Percentiles rank a stretch among this genome's conserved stretches.
Evolutionary conservation across 495 filamentous ascomycete genomes (phyloP).

Genomic region (Trichoderma reesei): DNA sequence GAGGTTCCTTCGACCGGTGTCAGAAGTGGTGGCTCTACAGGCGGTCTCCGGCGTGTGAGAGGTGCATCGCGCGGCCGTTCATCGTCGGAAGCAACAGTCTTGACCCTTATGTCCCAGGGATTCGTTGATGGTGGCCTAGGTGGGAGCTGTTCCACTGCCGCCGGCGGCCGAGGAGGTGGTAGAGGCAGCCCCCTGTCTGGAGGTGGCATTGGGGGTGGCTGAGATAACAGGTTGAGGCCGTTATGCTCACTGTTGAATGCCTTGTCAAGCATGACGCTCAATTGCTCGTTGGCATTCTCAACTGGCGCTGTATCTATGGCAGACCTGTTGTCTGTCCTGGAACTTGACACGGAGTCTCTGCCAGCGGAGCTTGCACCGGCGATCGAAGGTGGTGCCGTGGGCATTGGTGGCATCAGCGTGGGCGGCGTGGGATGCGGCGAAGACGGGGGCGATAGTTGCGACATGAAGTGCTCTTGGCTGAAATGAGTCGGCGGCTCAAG

Average conservation of each 20-base stretch:
- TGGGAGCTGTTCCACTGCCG: slow-evolving; percentile 6
- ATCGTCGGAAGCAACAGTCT: background rate
- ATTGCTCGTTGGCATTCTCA: background rate
- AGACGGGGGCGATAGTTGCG: slow-evolving; percentile 7
- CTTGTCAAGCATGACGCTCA: slow-evolving; percentile 6
- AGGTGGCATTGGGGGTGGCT: slow-evolving; percentile 18
- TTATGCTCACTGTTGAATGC: background rate
- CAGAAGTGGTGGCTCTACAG: background rate
- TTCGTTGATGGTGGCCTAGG: slow-evolving; percentile 21
- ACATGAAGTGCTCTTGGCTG: slow-evolving; percentile 9
- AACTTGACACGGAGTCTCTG: slow-evolving; percentile 16
- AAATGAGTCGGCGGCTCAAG: slow-evolving; percentile 20
- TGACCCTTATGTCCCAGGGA: slow-evolving; percentile 19
- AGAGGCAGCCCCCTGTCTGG: slow-evolving; percentile 15
- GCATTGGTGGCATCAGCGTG: slow-evolving; percentile 11
- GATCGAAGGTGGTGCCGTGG: slow-evolving; percentile 15
- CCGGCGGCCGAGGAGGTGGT: background rate
- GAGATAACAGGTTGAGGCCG: slow-evolving; percentile 11
- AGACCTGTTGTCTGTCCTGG: slow-evolving; percentile 4
- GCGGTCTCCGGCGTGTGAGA: background rate
- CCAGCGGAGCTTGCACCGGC: slow-evolving; percentile 17
- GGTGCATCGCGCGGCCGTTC: background rate
- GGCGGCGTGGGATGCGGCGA: slow-evolving; percentile 1
- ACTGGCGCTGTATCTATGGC: background rate
- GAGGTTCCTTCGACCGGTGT: background rate